Conservation (phyloP, 495 filamentous ascomycete species). For the Elaphomyces granulatus region DNA sequence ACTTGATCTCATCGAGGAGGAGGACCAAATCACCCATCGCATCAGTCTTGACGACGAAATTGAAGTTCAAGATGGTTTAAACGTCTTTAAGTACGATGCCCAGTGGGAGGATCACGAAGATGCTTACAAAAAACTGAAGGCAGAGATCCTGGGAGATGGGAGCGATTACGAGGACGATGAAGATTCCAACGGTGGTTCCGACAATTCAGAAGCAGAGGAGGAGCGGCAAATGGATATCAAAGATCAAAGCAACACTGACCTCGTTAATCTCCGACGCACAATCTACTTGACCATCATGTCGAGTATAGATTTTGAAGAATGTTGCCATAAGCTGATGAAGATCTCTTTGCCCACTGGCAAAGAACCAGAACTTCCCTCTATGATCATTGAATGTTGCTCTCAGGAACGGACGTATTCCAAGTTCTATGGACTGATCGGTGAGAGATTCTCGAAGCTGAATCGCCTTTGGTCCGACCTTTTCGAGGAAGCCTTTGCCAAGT, state of each 20-base stretch:
- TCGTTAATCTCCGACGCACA: conserved; percentile 81
- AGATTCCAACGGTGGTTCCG: conserved; percentile 57
- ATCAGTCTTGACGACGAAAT: conserved; percentile 66
- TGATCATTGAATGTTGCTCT: conserved; percentile 92
- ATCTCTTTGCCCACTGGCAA: conserved; percentile 75
- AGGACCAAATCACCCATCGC: conserved; percentile 90
- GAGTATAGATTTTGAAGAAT: conserved; percentile 87
- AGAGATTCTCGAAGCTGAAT: conserved; percentile 90
- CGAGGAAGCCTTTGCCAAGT: conserved; percentile 73
- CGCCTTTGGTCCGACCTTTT: conserved; percentile 88
- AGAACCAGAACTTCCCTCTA: conserved; percentile 80
- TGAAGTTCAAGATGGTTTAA: conserved; percentile 68
- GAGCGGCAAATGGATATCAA: conserved; percentile 79
- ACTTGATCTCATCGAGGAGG: conserved; percentile 88
- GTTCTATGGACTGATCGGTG: conserved; percentile 88
- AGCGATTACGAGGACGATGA: conserved; percentile 65
- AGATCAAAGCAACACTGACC: conserved; percentile 89
- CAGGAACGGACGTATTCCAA: conserved; percentile 94
- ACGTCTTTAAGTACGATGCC: conserved; percentile 89
- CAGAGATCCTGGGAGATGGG: conserved; percentile 86
- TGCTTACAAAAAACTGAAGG: conserved; percentile 75
- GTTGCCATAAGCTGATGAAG: conserved; percentile 89
- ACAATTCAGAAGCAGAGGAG: conserved; percentile 67
- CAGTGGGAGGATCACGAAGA: conserved; percentile 86
- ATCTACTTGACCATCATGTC: conserved; percentile 98